Evolutionary conservation across 371 early-diverging fungal species (phyloP).

Genomic region (Furculomyces boomerangus): DNA sequence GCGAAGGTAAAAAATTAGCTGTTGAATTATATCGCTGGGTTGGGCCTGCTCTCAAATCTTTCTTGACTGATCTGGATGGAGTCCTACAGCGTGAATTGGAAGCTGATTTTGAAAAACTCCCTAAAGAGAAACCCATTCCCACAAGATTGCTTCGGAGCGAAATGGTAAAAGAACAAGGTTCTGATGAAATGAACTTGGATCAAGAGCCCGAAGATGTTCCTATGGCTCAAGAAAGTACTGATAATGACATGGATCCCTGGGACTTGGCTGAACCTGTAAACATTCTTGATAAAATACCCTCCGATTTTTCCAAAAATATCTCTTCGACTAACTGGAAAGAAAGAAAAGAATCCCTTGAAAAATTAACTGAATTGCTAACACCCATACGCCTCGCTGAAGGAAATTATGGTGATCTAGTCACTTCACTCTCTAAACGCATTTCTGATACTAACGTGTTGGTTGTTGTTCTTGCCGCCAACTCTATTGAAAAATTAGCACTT

Average conservation of each 20-base stretch:
- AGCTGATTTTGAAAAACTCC: slow-evolving; percentile 59
- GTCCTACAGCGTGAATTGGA: slow-evolving; percentile 65
- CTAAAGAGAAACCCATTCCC: slow-evolving; percentile 38
- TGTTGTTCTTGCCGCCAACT: slow-evolving; percentile 55
- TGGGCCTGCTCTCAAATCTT: slow-evolving; percentile 19
- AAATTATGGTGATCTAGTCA: slow-evolving; percentile 57
- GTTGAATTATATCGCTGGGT: slow-evolving; percentile 26
- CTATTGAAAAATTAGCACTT: slow-evolving; percentile 65
- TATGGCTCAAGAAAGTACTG: slow-evolving; percentile 30
- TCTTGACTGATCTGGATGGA: slow-evolving; percentile 17
- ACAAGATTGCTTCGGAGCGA: slow-evolving; percentile 43
- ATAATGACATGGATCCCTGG: slow-evolving; percentile 42
- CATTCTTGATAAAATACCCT: slow-evolving; percentile 63
- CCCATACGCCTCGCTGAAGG: slow-evolving; percentile 59
- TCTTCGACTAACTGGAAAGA: slow-evolving; percentile 90
- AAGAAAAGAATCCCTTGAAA: slow-evolving; percentile 77
- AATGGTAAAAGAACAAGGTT: slow-evolving; percentile 29
- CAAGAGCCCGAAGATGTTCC: slow-evolving; percentile 17
- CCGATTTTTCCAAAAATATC: slow-evolving; percentile 52
- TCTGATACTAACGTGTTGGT: slow-evolving; percentile 77
- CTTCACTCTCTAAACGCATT: slow-evolving; percentile 69
- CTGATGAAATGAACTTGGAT: slow-evolving; percentile 8
- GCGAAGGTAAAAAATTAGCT: slow-evolving; percentile 31
- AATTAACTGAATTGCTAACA: slow-evolving; percentile 43
- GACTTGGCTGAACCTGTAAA: slow-evolving; percentile 83